Percentiles rank a stretch among this genome's conserved stretches.
Evolutionary conservation across 139 green algal genomes (phyloP).

Genomic region (Closterium sp.): DNA sequence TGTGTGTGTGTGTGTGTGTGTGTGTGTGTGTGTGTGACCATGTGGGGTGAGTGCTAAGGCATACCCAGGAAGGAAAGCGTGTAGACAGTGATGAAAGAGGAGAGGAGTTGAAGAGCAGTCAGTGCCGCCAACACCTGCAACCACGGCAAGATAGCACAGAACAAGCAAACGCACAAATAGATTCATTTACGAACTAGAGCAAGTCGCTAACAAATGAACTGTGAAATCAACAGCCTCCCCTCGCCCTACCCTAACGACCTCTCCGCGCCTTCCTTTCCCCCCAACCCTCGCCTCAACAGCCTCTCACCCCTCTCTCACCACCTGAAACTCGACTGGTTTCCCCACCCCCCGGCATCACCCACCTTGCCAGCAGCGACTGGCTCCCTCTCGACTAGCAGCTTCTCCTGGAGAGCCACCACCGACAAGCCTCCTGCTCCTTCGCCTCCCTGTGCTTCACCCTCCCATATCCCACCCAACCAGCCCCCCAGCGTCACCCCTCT

Average conservation of each 20-base stretch:
- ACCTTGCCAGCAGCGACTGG: background rate
- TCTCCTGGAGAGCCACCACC: background rate
- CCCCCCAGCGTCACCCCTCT: background rate
- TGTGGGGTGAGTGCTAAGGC: background rate
- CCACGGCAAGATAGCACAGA: background rate
- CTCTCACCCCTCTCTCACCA: background rate
- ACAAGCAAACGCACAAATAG: background rate
- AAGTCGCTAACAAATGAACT: background rate
- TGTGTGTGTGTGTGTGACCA: no score
- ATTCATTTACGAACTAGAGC: background rate
- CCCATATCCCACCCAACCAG: background rate
- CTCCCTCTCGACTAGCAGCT: background rate
- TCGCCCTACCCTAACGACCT: background rate
- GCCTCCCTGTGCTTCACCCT: background rate
- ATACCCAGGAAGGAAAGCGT: background rate
- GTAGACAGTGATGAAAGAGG: background rate
- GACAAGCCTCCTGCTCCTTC: background rate
- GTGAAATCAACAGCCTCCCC: background rate
- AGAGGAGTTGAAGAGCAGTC: background rate
- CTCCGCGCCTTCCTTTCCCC: background rate
- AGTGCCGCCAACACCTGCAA: background rate
- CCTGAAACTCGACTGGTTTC: no score
- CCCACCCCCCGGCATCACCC: background rate
- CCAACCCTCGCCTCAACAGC: background rate
- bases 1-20: no score